These are phyloP conservation scores for Pseudozyma hubeiensis DNA, from an alignment of 1,284 basidiomycete species.

Conservation along the genomic window DNA sequence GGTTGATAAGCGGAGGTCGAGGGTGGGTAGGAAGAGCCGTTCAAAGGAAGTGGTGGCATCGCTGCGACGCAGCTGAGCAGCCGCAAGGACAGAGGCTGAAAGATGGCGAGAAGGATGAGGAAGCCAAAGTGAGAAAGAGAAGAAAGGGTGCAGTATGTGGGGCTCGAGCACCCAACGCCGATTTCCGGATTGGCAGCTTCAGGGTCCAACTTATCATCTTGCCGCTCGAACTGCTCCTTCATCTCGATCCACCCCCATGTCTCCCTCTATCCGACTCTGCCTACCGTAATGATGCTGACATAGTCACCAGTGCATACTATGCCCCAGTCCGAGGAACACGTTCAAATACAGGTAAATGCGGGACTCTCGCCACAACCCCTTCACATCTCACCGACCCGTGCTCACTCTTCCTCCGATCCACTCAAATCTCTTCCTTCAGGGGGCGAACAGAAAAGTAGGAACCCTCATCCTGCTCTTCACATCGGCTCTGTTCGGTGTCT, in stretches of 20 bases:
- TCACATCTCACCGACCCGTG: background rate
- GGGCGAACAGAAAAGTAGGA: slow-evolving; percentile 26
- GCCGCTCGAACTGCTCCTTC: too few species aligned
- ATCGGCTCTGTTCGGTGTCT: slow-evolving; percentile 16
- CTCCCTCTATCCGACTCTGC: background rate
- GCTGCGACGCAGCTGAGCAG: background rate
- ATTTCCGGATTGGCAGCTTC: background rate
- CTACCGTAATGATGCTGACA: background rate
- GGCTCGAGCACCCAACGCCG: slow-evolving; percentile 3
- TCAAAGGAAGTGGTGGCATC: slow-evolving; percentile 31
- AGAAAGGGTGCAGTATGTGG: background rate
- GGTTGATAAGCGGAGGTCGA: slow-evolving; percentile 28
- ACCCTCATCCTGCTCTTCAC: slow-evolving; percentile 20
- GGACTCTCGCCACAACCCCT: too few species aligned
- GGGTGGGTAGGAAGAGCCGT: slow-evolving; percentile 29
- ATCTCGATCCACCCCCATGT: too few species aligned
- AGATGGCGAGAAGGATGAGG: background rate
- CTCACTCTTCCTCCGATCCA: background rate
- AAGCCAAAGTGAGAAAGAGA: background rate
- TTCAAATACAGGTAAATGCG: slow-evolving; percentile 9
- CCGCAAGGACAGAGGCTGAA: background rate
- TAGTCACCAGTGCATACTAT: background rate
- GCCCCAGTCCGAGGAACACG: slow-evolving; percentile 1
- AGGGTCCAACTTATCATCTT: background rate
- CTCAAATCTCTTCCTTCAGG: slow-evolving; percentile 1